Percentiles rank a stretch among this genome's conserved stretches.
Evolutionary conservation across 257 asterid species (phyloP).

Genomic region (Nicotiana sylvestris): DNA sequence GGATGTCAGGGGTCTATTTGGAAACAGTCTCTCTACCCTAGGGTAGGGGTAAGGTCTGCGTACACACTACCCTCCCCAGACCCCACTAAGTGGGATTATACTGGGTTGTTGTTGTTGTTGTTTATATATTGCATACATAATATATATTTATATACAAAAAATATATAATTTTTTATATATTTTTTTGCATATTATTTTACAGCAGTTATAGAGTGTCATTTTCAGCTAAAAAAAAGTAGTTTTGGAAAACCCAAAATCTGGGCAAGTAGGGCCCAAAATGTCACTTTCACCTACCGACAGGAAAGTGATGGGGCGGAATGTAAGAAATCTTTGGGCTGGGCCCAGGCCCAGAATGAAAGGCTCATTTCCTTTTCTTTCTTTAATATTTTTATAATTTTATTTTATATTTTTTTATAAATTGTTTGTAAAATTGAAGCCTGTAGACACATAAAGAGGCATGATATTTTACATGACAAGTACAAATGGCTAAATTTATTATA

Average conservation of each 20-base stretch:
- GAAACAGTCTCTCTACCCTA: too few relatives aligned
- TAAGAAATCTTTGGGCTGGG: conserved; percentile 14
- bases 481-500: background rate
- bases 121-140: too few relatives aligned
- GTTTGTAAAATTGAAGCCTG: background rate
- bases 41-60: too few relatives aligned
- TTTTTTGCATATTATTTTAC: too few relatives aligned
- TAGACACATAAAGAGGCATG: conserved; percentile 2
- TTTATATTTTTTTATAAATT: background rate
- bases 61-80: too few relatives aligned
- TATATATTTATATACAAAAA: too few relatives aligned
- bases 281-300: conserved; percentile 17
- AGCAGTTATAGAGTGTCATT: fast-evolving
- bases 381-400: background rate
- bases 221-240: background rate
- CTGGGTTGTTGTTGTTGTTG: too few relatives aligned
- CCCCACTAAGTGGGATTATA: too few relatives aligned
- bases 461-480: background rate
- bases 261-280: conserved; percentile 7
- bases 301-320: conserved; percentile 17
- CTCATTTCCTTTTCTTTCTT: background rate
- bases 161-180: too few relatives aligned
- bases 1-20: too few relatives aligned
- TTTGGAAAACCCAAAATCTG: background rate
- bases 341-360: background rate